Base-by-base conservation (phyloP, 148 eudicot species). In the Limonium bicolor region DNA sequence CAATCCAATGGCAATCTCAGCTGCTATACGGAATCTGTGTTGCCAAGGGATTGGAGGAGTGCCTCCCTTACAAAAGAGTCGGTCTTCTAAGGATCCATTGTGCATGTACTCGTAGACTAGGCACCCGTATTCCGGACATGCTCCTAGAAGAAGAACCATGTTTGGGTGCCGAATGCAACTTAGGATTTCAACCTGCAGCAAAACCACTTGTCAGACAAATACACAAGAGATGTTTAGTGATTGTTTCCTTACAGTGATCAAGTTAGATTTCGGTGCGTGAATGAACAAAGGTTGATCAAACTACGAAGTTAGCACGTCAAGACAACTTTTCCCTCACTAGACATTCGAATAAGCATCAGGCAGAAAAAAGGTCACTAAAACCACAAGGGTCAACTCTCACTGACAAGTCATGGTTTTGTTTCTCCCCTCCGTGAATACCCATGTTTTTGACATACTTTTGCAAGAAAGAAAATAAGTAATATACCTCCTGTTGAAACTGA, bases 91-190 rank as follows among this genome's bases (percentile, higher is more conserved):
- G 62, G 80, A 78, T 17, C 94, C 94, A 21, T 73, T 48, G 45
- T 72, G 57, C 94, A 83, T 65, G 62, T 47, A 70, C 46, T 83
- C 94, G 23, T 83, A 83, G 22, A 83, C 94, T 51, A 83, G 58
- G 52, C 87, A 83, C 20, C 94, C 87, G 22, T 78, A 72, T 45
- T 78, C 80, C 0, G 87, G 94, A 55, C 87, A 83, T 6, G 94
- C 94, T 5, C 94, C 94, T 50, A 83, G 47, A 20, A 83, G 80
- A 36, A 83, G 84, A 41, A 83, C 94, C 94, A 83, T 76, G 54
- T 83, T 53, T 7, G 94, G 94, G 56, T 83, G 94, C 32, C 94
- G 66, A 55, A 83, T 83, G 66, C 58, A 41, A 48, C 80, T 62
- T 13, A 83, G 61, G 24, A 83, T 77, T 55, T 78, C 84, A 36